These are phyloP conservation scores for Aquilaria sinensis DNA, from an alignment of 345 rosid genomes.

Conservation along the genomic window DNA sequence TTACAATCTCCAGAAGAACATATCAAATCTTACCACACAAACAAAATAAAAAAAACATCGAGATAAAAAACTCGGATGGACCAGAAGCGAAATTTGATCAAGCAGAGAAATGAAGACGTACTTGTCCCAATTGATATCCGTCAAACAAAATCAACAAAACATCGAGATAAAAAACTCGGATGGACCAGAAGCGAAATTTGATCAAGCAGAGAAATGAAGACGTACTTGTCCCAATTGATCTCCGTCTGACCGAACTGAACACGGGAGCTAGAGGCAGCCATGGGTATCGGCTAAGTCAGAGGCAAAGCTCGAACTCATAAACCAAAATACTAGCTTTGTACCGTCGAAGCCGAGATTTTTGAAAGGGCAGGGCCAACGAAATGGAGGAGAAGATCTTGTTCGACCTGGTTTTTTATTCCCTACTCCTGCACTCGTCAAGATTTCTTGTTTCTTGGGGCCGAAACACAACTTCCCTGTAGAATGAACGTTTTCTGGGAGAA, in stretches of 20 bases:
- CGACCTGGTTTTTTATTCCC: neutral
- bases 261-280: constrained; percentile 52
- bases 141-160: constrained; percentile 7
- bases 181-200: neutral
- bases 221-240: constrained; percentile 79
- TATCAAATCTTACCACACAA: too few relatives aligned
- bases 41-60: neutral
- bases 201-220: neutral
- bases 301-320: neutral
- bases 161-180: neutral
- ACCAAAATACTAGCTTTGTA: neutral
- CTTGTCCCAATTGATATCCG: neutral
- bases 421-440: neutral
- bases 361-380: neutral
- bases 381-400: neutral
- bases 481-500: neutral
- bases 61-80: neutral
- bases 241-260: constrained; percentile 60
- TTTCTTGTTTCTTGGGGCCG: constrained; percentile 12
- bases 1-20: too few relatives aligned
- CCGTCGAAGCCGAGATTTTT: neutral
- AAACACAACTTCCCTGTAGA: neutral
- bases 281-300: constrained; percentile 10
- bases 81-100: neutral
- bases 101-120: neutral